Base-by-base conservation (phyloP, 1,284 basidiomycete genomes). In the Cutaneotrichosporon cavernicola region DNA sequence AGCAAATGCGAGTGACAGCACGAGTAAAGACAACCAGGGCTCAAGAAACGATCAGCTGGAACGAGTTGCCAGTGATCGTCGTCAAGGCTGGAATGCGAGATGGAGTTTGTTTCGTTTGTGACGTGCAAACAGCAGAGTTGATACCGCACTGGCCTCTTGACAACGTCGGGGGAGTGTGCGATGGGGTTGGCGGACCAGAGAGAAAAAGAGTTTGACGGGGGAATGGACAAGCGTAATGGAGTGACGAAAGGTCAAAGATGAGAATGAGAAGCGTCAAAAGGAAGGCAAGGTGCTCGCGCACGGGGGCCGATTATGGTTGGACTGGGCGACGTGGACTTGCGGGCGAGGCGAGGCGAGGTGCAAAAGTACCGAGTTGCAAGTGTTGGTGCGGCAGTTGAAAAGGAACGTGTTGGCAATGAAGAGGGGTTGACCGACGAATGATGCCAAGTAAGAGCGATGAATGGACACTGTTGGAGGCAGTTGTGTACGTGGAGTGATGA, bases 371-470 rank as follows among this genome's bases (percentile, higher is more conserved):
- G 43, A 18, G 43, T 18, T 6, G 16, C 40, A 13, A 40, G 43
- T 16, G 43, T 8, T n/a, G 43, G 18, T 46, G 43, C 43, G 43
- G n/a, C 43, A 18, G 43, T n/a, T 18, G 18, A 46, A 43, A 18
- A 46, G 43, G 43, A 46, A 46, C 43, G 43, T 46, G 43, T 46
- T 46, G 43, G 43, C 43, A 46, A 6, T 18, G 43, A 46, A 46
- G 18, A 46, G 18, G 18, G 16, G 43, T 9, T 18, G 11, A 4
- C 7, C 16, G 43, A 18, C 18, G 43, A 46, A 46, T 18, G 43
- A 46, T 5, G 43, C 4, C 11, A 46, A 2, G 18, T n/a, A n/a
- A 46, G 43, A 46, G 43, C 13, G 43, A n/a, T 46, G 43, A 14
- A 40, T 5, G 38, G 13, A n/a, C 10, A 10, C 5, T 1, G 38